Percentiles rank a stretch among this genome's conserved stretches.
Evolutionary conservation across 139 green algal genomes (phyloP).

Genomic region (Limnomonas spitsbergensis): DNA sequence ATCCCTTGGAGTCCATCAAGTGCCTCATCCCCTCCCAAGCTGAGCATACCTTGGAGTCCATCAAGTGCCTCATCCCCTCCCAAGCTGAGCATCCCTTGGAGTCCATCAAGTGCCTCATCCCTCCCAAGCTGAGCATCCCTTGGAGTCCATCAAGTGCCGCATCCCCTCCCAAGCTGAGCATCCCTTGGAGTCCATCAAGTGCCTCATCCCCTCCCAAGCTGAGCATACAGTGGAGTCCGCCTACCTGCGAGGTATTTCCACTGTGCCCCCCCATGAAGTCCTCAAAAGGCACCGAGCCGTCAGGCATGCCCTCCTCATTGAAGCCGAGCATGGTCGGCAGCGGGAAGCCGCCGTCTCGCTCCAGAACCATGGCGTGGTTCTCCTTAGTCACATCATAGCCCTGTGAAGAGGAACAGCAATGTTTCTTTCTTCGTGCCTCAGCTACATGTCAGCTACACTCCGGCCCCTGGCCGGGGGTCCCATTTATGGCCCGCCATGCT

Average conservation of each 20-base stretch:
- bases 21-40: too few relatives aligned
- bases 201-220: neutral
- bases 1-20: too few relatives aligned
- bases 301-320: slow-evolving; percentile 15
- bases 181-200: neutral
- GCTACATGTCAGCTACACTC: too few relatives aligned
- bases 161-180: too few relatives aligned
- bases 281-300: slow-evolving; percentile 1
- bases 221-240: neutral
- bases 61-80: too few relatives aligned
- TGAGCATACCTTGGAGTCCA: too few relatives aligned
- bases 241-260: neutral
- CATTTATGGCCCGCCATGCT: too few relatives aligned
- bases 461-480: too few relatives aligned
- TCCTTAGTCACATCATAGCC: slow-evolving; percentile 13
- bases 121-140: too few relatives aligned
- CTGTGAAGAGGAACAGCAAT: neutral
- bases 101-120: too few relatives aligned
- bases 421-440: neutral
- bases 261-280: neutral
- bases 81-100: too few relatives aligned
- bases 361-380: neutral
- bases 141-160: too few relatives aligned
- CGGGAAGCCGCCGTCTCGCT: slow-evolving; percentile 1
- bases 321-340: slow-evolving; percentile 4